Percentiles rank a stretch among this genome's conserved stretches.
These are phyloP conservation scores for Retiboletus fuscus DNA, from an alignment of 1,284 basidiomycete genomes.

Conservation along the genomic window DNA sequence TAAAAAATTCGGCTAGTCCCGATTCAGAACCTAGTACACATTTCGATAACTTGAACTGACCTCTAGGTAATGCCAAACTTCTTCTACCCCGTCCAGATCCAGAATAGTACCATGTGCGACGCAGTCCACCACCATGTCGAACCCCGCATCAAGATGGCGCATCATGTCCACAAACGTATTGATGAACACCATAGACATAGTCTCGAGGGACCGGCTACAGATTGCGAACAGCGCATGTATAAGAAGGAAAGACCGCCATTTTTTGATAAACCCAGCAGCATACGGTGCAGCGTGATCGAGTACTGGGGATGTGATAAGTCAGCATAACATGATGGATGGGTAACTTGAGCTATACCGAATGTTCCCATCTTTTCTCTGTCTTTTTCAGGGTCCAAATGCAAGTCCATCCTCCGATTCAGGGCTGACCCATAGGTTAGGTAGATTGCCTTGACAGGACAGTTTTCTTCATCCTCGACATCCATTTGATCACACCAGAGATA, in stretches of 20 bases:
- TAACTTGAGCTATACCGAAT: slow-evolving; percentile 30
- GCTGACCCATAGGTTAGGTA: slow-evolving; percentile 11
- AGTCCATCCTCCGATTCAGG: not conserved
- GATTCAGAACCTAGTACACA: not conserved
- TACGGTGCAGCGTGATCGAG: too few species aligned
- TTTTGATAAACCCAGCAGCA: slow-evolving; percentile 34
- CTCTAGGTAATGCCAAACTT: too few species aligned
- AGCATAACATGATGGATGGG: not conserved
- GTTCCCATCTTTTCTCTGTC: slow-evolving; percentile 31
- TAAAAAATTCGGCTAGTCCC: slow-evolving; percentile 22
- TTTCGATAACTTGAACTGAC: slow-evolving; percentile 6
- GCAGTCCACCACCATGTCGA: slow-evolving; percentile 30
- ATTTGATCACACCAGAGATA: slow-evolving; percentile 16
- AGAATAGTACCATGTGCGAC: slow-evolving; percentile 30
- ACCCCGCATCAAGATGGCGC: slow-evolving; percentile 34
- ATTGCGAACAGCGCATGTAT: slow-evolving; percentile 40
- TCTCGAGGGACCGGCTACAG: slow-evolving; percentile 22
- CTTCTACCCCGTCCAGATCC: slow-evolving; percentile 23
- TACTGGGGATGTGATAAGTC: slow-evolving; percentile 14
- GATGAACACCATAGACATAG: slow-evolving; percentile 25
- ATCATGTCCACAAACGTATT: slow-evolving; percentile 35
- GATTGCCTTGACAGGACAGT: not conserved
- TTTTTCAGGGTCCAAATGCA: slow-evolving; percentile 18
- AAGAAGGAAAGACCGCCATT: slow-evolving; percentile 40
- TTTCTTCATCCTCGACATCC: slow-evolving; percentile 15